A percentile compares a stretch with the other conserved stretches of the same genome.
phyloP scores from a whole-genome alignment of 2,329 filamentous ascomycete species.

The Fusarium verticillioides region DNA sequence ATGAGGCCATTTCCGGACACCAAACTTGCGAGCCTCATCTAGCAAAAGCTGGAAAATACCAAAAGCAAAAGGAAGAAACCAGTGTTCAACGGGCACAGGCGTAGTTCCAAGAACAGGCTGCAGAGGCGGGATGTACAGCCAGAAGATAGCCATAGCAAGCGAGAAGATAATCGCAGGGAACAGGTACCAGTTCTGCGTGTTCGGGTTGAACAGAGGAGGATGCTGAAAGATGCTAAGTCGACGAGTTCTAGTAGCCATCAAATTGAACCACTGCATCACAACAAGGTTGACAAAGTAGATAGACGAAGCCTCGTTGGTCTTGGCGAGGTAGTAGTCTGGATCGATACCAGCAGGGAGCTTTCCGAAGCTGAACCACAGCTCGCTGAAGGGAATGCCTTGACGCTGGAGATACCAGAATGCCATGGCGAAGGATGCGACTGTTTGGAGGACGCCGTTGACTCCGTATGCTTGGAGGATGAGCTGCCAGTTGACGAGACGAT shows the following conservation, averaged over 20 bases:
- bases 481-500: constrained; percentile 78
- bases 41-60: constrained; percentile 52
- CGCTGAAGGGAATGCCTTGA: constrained; percentile 71
- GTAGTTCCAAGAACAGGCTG: constrained; percentile 71
- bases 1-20: background rate
- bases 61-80: constrained; percentile 80
- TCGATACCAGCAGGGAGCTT: constrained; percentile 60
- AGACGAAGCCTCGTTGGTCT: constrained; percentile 73
- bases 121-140: constrained; percentile 74
- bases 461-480: constrained; percentile 79
- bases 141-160: constrained; percentile 75
- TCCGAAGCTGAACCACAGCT: constrained; percentile 76
- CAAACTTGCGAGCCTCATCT: constrained; percentile 5
- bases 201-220: constrained; percentile 72
- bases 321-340: constrained; percentile 63
- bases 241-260: constrained; percentile 75
- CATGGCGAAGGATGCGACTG: constrained; percentile 70
- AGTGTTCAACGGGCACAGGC: constrained; percentile 75
- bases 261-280: constrained; percentile 84
- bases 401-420: constrained; percentile 73
- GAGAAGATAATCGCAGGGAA: constrained; percentile 78
- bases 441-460: constrained; percentile 73
- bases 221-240: constrained; percentile 77
- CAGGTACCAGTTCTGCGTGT: constrained; percentile 74
- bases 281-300: constrained; percentile 86